Base-by-base conservation (phyloP, 2,329 filamentous ascomycete species). In the Claviceps arundinis region DNA sequence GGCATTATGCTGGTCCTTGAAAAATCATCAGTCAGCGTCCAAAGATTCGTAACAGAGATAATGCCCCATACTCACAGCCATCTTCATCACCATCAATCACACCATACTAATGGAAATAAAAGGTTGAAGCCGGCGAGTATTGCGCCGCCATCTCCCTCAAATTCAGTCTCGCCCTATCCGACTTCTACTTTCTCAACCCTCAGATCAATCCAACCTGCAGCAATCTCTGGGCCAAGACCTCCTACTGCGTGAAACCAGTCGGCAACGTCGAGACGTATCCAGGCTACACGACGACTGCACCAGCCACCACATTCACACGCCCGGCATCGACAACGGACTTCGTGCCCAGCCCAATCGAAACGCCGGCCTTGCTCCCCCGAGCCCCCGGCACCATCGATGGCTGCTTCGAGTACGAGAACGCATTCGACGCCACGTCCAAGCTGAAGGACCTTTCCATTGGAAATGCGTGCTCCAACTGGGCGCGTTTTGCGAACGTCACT, bases 141-240 rank as follows among this genome's bases (percentile, higher is more conserved):
- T 47, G 46, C 30, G 30, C 26, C n/a, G 9, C 30, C 17, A 34
- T 47, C 11, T 34, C 46, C 5, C 46, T 47, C 46, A 47, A 47
- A 17, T 47, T 38, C 30, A 53, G 66, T 37, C 59, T 67, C 2
- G 57, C 59, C 3, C 62, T 76, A 37, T 75, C 75, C 9, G 71
- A 76, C 56, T 66, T 78, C 51, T 64, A 66, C 53, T 69, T 85
- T 34, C 30, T 47, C 26, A 47, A 47, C 30, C 26, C 46, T 3
- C 24, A 34, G 2, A 13, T 47, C 5, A 14, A 47, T 34, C 13
- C 30, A 5, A 37, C 16, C 46, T 47, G 46, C n/a, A 38, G 24
- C 26, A 47, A 47, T 14, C 46, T 47, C 17, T 47, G 26, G 26
- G 46, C 46, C 34, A 34, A 30, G 26, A 34, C 26, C 13, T 34